A percentile compares a stretch with the other conserved stretches of the same genome.
phyloP scores from a whole-genome alignment of 73 alveolate genomes.

The Paramecium tetraurelia region DNA sequence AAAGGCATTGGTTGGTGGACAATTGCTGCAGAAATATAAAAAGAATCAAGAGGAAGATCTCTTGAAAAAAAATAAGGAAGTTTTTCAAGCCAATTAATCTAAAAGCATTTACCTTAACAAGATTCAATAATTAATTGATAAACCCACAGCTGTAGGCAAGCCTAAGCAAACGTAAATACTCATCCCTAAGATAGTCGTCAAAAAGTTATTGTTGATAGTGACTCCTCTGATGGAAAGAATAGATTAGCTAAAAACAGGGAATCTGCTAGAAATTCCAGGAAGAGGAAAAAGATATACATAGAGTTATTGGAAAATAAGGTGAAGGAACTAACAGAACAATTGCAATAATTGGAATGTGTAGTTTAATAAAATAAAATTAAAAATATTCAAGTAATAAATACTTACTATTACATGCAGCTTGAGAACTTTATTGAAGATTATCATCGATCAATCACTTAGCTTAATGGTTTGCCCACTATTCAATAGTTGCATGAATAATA shows the following conservation, averaged over 20 bases:
- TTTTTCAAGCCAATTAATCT: slow-evolving; percentile 18
- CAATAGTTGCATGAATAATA: neutral
- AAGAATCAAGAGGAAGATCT: neutral
- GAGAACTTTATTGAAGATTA: neutral
- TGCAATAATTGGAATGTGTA: neutral
- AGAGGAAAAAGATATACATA: slow-evolving; percentile 73
- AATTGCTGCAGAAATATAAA: neutral
- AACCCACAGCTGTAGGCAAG: neutral
- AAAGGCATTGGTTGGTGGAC: neutral
- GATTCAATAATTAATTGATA: neutral
- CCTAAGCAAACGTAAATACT: neutral
- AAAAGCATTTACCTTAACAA: slow-evolving; percentile 19
- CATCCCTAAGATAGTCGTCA: neutral
- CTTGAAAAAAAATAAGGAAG: neutral
- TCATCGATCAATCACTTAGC: neutral
- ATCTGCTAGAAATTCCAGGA: slow-evolving; percentile 77
- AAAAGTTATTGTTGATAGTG: slow-evolving; percentile 13
- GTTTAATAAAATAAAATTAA: neutral
- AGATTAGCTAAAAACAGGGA: slow-evolving; percentile 72
- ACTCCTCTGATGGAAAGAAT: slow-evolving; percentile 33
- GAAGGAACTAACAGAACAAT: neutral
- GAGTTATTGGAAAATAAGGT: slow-evolving; percentile 65
- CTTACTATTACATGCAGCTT: neutral
- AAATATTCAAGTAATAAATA: neutral
- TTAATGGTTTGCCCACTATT: neutral